phyloP scores from a whole-genome alignment of 169 alveolate genomes.

The Cryptosporidium viatorum region DNA sequence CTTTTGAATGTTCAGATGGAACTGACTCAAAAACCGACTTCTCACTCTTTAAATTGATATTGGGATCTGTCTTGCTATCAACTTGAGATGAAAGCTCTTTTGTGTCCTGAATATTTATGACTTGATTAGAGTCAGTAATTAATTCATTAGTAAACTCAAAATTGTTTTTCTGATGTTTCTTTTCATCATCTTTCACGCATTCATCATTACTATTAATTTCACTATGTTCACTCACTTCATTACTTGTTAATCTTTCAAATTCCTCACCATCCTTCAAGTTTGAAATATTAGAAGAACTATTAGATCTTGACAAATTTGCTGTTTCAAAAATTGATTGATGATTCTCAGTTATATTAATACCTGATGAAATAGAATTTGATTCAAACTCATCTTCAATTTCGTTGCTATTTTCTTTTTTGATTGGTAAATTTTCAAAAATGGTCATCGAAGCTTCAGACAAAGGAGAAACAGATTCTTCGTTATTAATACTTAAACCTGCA shows the following conservation, averaged over 20 bases:
- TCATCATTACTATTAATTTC: background rate
- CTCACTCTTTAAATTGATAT: background rate
- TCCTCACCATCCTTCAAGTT: background rate
- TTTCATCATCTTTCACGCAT: background rate
- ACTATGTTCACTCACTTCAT: constrained; percentile 13
- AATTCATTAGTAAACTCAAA: background rate
- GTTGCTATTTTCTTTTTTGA: constrained; percentile 1
- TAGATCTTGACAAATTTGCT: constrained; percentile 23
- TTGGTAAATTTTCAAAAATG: constrained; percentile 54
- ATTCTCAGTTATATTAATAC: background rate
- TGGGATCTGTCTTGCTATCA: background rate
- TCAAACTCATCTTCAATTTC: background rate
- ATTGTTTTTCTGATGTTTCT: background rate
- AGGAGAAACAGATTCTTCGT: constrained; percentile 64
- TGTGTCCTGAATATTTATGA: too few relatives aligned
- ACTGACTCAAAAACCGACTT: constrained; percentile 11
- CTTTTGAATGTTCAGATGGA: constrained; percentile 10
- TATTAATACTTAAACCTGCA: background rate
- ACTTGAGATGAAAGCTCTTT: background rate
- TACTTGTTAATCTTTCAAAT: constrained; percentile 23
- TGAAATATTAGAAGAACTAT: background rate
- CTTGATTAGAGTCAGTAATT: background rate
- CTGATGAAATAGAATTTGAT: background rate
- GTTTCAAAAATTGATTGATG: constrained; percentile 52
- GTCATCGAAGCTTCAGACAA: constrained; percentile 60